These are phyloP conservation scores for Carpinus viminea DNA, from an alignment of 306 rosid species.

Conservation along the genomic window DNA sequence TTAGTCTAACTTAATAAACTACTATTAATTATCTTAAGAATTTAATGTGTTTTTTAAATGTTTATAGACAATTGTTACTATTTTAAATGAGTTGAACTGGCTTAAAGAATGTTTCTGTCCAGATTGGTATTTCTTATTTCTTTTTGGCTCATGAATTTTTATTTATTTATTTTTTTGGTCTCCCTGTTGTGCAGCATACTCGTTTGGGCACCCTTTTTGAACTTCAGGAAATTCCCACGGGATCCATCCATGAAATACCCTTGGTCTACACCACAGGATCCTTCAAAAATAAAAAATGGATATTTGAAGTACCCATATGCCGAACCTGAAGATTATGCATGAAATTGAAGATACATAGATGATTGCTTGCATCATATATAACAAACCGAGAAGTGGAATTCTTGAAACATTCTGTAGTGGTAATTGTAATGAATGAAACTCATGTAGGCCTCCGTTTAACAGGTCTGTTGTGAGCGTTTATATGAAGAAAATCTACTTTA, in stretches of 20 bases:
- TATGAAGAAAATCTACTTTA: too few relatives aligned
- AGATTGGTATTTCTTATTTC: too few relatives aligned
- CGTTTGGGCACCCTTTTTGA: constrained; percentile 95
- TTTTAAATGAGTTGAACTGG: too few relatives aligned
- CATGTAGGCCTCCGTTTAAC: too few relatives aligned
- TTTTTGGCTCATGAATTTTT: background rate
- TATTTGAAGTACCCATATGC: constrained; percentile 74
- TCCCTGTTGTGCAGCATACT: constrained; percentile 50
- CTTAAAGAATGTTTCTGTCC: too few relatives aligned
- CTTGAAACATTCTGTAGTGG: constrained; percentile 17
- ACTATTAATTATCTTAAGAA: too few relatives aligned
- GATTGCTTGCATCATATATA: background rate
- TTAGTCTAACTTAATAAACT: too few relatives aligned
- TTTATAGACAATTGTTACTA: too few relatives aligned
- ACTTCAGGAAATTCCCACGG: constrained; percentile 88
- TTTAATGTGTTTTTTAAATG: too few relatives aligned
- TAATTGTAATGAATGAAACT: background rate
- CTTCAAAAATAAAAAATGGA: constrained; percentile 48
- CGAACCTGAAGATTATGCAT: constrained; percentile 65
- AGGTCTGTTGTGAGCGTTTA: too few relatives aligned
- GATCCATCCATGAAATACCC: constrained; percentile 86
- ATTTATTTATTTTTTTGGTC: background rate
- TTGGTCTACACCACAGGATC: constrained; percentile 79
- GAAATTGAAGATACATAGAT: constrained; percentile 17
- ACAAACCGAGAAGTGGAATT: constrained; percentile 12